phyloP scores from a whole-genome alignment of 345 rosid genomes.

The Lepidium africanum region DNA sequence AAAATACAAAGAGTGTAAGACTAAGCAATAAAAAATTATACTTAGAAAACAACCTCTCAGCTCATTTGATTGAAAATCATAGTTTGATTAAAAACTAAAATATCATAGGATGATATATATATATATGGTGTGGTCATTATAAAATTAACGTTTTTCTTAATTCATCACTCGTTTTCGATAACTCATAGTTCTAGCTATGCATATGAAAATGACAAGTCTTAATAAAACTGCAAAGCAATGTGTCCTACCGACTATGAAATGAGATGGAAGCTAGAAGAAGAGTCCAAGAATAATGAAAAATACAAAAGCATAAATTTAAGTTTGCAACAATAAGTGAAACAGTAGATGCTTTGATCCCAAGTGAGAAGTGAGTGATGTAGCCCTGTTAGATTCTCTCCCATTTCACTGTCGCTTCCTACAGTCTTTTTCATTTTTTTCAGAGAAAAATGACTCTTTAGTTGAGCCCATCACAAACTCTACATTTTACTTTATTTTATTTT shows the following conservation, averaged over 20 bases:
- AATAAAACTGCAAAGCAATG: neutral
- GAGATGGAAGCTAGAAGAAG: constrained; percentile 17
- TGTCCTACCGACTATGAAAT: constrained; percentile 19
- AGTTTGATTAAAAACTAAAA: neutral
- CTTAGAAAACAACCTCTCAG: constrained; percentile 22
- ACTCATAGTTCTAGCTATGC: neutral
- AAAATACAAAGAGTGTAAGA: constrained; percentile 1
- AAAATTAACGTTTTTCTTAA: constrained; percentile 7
- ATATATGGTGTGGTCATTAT: constrained; percentile 8
- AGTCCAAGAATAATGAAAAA: constrained; percentile 19
- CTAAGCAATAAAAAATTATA: neutral
- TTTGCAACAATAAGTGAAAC: constrained; percentile 12
- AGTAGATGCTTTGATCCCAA: constrained; percentile 22
- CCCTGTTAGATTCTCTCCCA: constrained; percentile 17
- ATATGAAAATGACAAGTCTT: constrained; percentile 22
- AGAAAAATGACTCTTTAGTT: too few species aligned
- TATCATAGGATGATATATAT: neutral
- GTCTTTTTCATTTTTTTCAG: neutral
- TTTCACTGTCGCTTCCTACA: constrained; percentile 4
- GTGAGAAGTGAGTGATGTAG: constrained; percentile 15
- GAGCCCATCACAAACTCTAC: too few species aligned
- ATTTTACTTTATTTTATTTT: too few species aligned
- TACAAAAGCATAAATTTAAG: constrained; percentile 19
- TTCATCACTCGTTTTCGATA: constrained; percentile 10
- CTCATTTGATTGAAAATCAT: constrained; percentile 2